A percentile compares a stretch with the other conserved stretches of the same genome.
Evolutionary conservation across 192 early-diverging fungal genomes (phyloP).

Genomic region (Cladochytrium replicatum): DNA sequence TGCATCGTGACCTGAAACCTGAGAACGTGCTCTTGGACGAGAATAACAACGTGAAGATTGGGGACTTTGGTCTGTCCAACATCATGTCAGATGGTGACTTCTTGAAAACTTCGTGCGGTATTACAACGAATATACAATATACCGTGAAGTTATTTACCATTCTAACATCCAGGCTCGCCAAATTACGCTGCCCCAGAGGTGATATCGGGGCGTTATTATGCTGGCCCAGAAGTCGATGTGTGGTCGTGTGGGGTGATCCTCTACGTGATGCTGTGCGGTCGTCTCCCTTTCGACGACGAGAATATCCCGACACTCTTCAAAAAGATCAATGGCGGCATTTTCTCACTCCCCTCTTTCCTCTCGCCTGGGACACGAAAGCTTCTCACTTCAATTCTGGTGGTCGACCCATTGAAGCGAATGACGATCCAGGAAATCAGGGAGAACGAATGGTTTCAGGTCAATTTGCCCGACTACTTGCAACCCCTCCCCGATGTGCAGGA

Average conservation of each 20-base stretch:
- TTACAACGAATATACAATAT: too few relatives aligned
- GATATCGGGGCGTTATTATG: slow-evolving; percentile 74
- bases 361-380: slow-evolving; percentile 72
- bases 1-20: slow-evolving; percentile 51
- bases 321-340: slow-evolving; percentile 94
- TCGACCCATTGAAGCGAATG: slow-evolving; percentile 92
- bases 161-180: slow-evolving; percentile 31
- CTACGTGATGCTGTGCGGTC: slow-evolving; percentile 93
- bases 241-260: slow-evolving; percentile 97
- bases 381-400: slow-evolving; percentile 82
- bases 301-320: slow-evolving; percentile 72
- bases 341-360: slow-evolving; percentile 79
- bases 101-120: slow-evolving; percentile 48
- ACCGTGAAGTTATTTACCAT: too few relatives aligned
- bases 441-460: slow-evolving; percentile 81
- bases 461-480: slow-evolving; percentile 85
- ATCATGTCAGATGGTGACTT: slow-evolving; percentile 44
- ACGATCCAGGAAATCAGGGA: slow-evolving; percentile 72
- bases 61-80: slow-evolving; percentile 52
- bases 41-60: slow-evolving; percentile 48
- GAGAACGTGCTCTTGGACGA: slow-evolving; percentile 49
- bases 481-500: slow-evolving; percentile 66
- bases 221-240: slow-evolving; percentile 93
- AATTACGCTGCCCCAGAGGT: slow-evolving; percentile 62
- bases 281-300: slow-evolving; percentile 96